Evolutionary conservation across 352 stramenopile genomes (phyloP).

Genomic region (Phytophthora sojae): DNA sequence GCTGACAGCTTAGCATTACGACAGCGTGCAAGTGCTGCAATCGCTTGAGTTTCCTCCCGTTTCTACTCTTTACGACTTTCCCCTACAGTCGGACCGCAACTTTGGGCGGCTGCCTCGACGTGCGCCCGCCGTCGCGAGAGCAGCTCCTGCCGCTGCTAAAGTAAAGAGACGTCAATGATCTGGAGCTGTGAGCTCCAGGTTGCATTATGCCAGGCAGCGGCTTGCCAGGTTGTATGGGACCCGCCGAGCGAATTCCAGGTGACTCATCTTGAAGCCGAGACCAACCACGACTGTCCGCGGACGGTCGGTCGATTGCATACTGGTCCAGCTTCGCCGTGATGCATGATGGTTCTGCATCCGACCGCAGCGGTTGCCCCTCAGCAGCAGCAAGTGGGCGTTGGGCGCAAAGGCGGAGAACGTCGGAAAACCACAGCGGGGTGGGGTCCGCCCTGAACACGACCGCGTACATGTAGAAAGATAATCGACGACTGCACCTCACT

Average conservation of each 20-base stretch:
- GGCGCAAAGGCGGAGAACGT: not conserved
- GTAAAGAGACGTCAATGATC: not conserved
- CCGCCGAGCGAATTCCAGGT: not conserved
- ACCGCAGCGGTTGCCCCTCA: not conserved
- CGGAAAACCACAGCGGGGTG: not conserved
- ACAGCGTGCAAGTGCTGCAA: not conserved
- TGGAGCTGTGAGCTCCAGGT: not conserved
- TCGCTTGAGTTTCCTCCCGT: not conserved
- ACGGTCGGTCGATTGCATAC: not conserved
- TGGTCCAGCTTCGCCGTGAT: not conserved
- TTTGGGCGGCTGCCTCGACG: not conserved
- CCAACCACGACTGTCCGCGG: not conserved
- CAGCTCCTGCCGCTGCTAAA: not conserved
- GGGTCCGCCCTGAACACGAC: not conserved
- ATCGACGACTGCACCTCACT: not conserved
- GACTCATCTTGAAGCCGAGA: not conserved
- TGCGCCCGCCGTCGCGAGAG: not conserved
- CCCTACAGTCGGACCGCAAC: not conserved
- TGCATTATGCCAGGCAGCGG: not conserved
- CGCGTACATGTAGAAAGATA: slow-evolving; percentile 2
- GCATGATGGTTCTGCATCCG: not conserved
- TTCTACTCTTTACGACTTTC: not conserved
- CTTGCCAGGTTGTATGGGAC: not conserved
- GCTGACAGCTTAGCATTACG: not conserved
- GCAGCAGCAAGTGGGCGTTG: not conserved